A percentile compares a stretch with the other conserved stretches of the same genome.
These are phyloP conservation scores for Lentinula boryana DNA, from an alignment of 768 basidiomycete genomes.

Conservation along the genomic window DNA sequence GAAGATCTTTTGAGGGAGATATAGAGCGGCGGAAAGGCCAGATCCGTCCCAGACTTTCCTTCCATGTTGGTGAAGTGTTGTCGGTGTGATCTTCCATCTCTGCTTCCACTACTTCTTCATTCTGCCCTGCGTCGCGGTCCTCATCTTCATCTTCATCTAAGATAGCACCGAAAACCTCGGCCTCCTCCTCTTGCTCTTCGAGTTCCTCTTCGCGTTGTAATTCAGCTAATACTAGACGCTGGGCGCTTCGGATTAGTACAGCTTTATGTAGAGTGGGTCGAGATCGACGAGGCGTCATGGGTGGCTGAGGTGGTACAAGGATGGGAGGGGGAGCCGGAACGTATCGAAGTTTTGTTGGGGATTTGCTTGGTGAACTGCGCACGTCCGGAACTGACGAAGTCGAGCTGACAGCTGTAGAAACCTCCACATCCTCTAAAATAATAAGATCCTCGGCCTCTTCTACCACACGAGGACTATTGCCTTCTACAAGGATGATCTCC, in stretches of 20 bases:
- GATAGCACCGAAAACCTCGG: conserved; percentile 27
- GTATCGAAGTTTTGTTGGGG: conserved; percentile 8
- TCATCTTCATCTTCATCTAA: conserved; percentile 25
- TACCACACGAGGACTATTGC: conserved; percentile 59
- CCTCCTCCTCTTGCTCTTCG: conserved; percentile 43
- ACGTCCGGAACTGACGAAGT: conserved; percentile 11
- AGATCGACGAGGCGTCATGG: conserved; percentile 19
- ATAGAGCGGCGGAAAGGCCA: conserved; percentile 33
- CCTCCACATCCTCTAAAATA: conserved; percentile 63
- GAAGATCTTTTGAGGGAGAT: conserved; percentile 9
- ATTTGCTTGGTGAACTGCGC: conserved; percentile 9
- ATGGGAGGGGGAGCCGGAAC: conserved; percentile 13
- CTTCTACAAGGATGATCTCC: conserved; percentile 57
- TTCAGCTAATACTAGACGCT: conserved; percentile 51
- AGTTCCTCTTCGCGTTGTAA: conserved; percentile 45
- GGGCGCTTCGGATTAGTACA: conserved; percentile 65
- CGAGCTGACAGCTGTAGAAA: conserved; percentile 7
- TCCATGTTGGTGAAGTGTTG: conserved; percentile 25
- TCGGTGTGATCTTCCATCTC: conserved; percentile 14
- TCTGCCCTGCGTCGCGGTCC: conserved; percentile 17
- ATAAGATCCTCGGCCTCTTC: conserved; percentile 68
- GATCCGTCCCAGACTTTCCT: conserved; percentile 35
- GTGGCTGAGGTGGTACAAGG: conserved; percentile 24
- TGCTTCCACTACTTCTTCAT: conserved; percentile 18
- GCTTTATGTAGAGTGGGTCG: conserved; percentile 55